Percentiles rank a stretch among this genome's conserved stretches.
These are phyloP conservation scores for Prunus kanzakura DNA, from an alignment of 306 rosid species.

Conservation along the genomic window DNA sequence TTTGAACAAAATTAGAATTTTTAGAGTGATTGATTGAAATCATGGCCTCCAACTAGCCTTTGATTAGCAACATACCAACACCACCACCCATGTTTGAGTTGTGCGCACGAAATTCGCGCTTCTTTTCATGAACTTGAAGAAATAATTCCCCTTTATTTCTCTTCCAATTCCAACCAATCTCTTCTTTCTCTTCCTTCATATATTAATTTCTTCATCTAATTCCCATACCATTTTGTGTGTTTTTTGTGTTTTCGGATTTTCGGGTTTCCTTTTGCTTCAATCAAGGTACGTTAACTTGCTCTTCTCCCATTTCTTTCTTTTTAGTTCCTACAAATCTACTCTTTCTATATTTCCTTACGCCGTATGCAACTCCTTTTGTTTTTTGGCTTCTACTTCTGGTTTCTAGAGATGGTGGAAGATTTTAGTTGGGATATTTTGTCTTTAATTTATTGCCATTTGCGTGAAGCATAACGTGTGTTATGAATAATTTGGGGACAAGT, in stretches of 20 bases:
- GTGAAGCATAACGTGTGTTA: background rate
- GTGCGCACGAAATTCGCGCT: constrained; percentile 19
- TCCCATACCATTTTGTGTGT: constrained; percentile 21
- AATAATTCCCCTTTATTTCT: constrained; percentile 8
- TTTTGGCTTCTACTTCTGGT: constrained; percentile 14
- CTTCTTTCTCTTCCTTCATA: constrained; percentile 11
- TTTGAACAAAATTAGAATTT: background rate
- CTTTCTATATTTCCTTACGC: constrained; percentile 20
- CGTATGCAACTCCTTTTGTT: background rate
- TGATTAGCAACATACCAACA: background rate
- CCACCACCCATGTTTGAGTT: constrained; percentile 13
- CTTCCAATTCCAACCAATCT: constrained; percentile 28
- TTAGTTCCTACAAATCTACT: constrained; percentile 24
- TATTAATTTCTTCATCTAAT: constrained; percentile 14
- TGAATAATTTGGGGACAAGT: no score
- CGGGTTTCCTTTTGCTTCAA: constrained; percentile 33
- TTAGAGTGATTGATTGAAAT: constrained; percentile 6
- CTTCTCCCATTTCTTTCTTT: background rate
- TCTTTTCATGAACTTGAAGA: no score
- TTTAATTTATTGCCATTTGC: background rate
- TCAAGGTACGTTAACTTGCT: constrained; percentile 52
- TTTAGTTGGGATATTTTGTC: background rate
- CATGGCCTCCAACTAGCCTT: constrained; percentile 24
- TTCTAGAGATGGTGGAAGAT: background rate
- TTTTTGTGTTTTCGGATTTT: constrained; percentile 19